These are phyloP conservation scores for Solanum medicagineum DNA, from an alignment of 257 asterid genomes.

Conservation along the genomic window DNA sequence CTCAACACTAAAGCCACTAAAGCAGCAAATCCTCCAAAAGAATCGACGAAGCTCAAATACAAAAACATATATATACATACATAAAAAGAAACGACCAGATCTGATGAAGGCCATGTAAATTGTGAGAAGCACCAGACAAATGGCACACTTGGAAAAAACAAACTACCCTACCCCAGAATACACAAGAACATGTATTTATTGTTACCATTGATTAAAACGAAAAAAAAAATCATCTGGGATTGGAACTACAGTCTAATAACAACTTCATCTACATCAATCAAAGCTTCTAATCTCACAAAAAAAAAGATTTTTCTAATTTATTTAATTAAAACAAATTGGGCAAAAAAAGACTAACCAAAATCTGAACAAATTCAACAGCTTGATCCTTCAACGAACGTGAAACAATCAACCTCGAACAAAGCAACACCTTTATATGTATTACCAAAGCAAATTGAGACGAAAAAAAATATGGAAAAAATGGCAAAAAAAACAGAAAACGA, in stretches of 20 bases:
- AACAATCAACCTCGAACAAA: background rate
- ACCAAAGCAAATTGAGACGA: background rate
- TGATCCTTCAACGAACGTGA: slow-evolving; percentile 1
- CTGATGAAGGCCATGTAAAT: too few relatives aligned
- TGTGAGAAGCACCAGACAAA: too few relatives aligned
- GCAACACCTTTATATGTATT: background rate
- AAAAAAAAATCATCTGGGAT: background rate
- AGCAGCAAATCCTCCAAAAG: too few relatives aligned
- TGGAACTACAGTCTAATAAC: background rate
- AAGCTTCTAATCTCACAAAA: background rate
- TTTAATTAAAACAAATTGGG: background rate
- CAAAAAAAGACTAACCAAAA: background rate
- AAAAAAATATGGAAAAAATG: background rate
- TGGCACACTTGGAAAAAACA: too few relatives aligned
- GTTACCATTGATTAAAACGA: too few relatives aligned
- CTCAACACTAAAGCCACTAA: too few relatives aligned
- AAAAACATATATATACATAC: too few relatives aligned
- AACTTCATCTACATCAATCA: background rate
- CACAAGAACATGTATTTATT: too few relatives aligned
- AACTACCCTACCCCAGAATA: too few relatives aligned
- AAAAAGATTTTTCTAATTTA: background rate
- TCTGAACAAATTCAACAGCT: background rate
- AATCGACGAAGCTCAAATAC: too few relatives aligned
- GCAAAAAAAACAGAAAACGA: background rate
- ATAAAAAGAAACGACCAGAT: too few relatives aligned